Percentiles rank a stretch among this genome's conserved stretches.
Evolutionary conservation across 2,329 filamentous ascomycete species (phyloP).

Genomic region (Phialophora verrucosa): DNA sequence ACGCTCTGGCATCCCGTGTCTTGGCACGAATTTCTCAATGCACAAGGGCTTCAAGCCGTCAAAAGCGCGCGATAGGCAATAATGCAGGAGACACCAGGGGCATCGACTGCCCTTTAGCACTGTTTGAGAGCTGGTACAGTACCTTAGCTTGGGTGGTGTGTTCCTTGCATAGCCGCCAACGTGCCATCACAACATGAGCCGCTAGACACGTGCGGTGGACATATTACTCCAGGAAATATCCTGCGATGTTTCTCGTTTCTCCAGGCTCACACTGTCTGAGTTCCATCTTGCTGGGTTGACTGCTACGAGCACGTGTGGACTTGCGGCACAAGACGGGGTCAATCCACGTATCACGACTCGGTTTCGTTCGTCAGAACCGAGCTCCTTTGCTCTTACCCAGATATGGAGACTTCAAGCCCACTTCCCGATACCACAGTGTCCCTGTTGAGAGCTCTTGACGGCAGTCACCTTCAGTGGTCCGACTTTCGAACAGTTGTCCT

Average conservation of each 20-base stretch:
- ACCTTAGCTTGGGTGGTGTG: background rate
- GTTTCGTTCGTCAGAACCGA: background rate
- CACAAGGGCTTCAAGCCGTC: background rate
- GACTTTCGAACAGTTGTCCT: conserved; percentile 36
- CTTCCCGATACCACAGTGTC: conserved; percentile 26
- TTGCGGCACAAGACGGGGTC: background rate
- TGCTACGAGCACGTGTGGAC: conserved; percentile 1
- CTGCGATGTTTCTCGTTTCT: conserved; percentile 13
- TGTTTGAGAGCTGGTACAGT: conserved; percentile 22
- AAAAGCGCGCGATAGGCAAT: background rate
- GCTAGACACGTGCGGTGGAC: conserved; percentile 20
- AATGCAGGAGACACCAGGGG: background rate
- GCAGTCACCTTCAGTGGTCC: conserved; percentile 37
- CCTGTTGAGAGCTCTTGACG: conserved; percentile 34
- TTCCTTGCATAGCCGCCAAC: conserved; percentile 23
- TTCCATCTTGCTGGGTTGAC: background rate
- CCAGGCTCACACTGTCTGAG: conserved; percentile 7
- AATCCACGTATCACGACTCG: background rate
- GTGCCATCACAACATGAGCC: conserved; percentile 12
- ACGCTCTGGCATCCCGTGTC: conserved; percentile 9
- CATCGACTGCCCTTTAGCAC: background rate
- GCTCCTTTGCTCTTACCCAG: background rate
- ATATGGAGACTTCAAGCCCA: conserved; percentile 23
- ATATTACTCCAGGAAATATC: conserved; percentile 24
- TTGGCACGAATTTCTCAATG: background rate